phyloP scores from a whole-genome alignment of 1,284 basidiomycete genomes.

The Phylloboletellus chloephorus region DNA sequence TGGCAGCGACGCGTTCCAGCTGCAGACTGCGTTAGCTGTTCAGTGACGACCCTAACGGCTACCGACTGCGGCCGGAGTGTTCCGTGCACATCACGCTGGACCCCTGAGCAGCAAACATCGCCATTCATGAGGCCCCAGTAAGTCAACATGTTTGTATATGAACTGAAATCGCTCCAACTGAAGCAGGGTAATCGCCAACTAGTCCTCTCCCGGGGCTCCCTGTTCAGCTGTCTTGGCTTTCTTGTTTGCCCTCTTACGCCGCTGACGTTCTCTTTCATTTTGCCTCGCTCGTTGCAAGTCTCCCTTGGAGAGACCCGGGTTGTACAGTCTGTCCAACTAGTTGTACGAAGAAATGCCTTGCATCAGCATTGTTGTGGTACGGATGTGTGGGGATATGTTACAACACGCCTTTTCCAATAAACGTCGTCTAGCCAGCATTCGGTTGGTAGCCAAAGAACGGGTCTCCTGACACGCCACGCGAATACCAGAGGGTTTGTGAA shows the following conservation, averaged over 20 bases:
- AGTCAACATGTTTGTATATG: not conserved
- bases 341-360: constrained; percentile 5
- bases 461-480: constrained; percentile 77
- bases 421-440: constrained; percentile 61
- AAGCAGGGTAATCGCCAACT: constrained; percentile 7
- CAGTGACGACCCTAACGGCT: constrained; percentile 6
- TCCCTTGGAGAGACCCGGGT: constrained; percentile 71
- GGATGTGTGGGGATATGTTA: constrained; percentile 15
- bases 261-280: constrained; percentile 62
- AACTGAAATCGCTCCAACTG: too few species aligned
- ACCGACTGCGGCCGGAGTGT: constrained; percentile 20
- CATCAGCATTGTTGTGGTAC: constrained; percentile 19
- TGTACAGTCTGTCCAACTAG: constrained; percentile 63
- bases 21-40: not conserved
- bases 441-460: constrained; percentile 65
- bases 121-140: not conserved
- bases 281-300: constrained; percentile 62
- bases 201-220: constrained; percentile 7
- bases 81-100: constrained; percentile 13
- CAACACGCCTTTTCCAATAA: constrained; percentile 64
- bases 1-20: constrained; percentile 1
- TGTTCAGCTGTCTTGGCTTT: constrained; percentile 36
- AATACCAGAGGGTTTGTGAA: constrained; percentile 74
- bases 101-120: too few species aligned
- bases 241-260: constrained; percentile 67